Evolutionary conservation across 306 rosid species (phyloP).

Genomic region (Oemleria cerasiformis): DNA sequence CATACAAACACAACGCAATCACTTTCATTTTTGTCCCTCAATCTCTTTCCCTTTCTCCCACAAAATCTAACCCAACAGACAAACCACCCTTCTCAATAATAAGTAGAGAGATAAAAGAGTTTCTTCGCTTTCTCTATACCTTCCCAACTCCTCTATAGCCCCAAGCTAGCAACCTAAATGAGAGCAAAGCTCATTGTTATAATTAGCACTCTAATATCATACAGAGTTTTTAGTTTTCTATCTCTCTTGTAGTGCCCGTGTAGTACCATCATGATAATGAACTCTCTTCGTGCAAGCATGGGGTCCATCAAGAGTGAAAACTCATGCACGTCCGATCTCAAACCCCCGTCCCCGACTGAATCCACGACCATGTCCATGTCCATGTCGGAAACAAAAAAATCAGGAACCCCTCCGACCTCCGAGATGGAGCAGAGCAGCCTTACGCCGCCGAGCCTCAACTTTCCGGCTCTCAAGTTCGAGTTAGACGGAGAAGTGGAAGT

Average conservation of each 20-base stretch:
- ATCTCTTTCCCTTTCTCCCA: constrained; percentile 8
- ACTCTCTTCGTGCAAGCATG: constrained; percentile 71
- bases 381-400: constrained; percentile 40
- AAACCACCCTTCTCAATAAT: constrained; percentile 27
- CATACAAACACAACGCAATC: constrained; percentile 38
- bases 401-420: constrained; percentile 24
- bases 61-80: constrained; percentile 20
- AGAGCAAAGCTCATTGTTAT: constrained; percentile 9
- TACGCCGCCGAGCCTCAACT: constrained; percentile 65
- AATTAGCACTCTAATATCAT: background rate
- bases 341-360: constrained; percentile 45
- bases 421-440: constrained; percentile 44
- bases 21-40: constrained; percentile 32
- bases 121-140: constrained; percentile 46
- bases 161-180: constrained; percentile 12
- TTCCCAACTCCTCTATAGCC: constrained; percentile 1
- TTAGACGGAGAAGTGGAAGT: constrained; percentile 70
- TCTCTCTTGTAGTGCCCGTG: too few relatives aligned
- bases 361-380: constrained; percentile 12
- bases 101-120: constrained; percentile 35
- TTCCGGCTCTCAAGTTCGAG: constrained; percentile 61
- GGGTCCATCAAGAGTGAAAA: constrained; percentile 53
- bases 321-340: constrained; percentile 45
- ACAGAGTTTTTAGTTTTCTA: too few relatives aligned
- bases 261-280: constrained; percentile 42